Percentiles rank a stretch among this genome's conserved stretches.
Conservation (phyloP, 2,329 filamentous ascomycete genomes). For the Fusarium nygamai region DNA sequence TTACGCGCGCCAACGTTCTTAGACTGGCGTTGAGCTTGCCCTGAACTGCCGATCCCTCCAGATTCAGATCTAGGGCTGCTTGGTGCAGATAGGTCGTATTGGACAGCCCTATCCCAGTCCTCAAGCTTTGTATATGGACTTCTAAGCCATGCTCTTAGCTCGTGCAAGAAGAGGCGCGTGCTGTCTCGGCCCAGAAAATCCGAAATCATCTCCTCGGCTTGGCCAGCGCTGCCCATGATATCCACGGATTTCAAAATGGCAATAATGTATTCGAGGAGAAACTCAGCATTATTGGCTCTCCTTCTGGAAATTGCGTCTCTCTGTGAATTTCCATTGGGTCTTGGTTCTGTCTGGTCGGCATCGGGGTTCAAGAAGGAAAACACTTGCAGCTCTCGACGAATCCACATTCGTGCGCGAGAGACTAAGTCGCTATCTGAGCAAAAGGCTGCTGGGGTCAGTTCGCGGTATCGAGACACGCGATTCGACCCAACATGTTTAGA, state of each 20-base stretch:
- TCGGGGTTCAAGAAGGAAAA: constrained; percentile 74
- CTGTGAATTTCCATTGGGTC: neutral
- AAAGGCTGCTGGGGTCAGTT: constrained; percentile 76
- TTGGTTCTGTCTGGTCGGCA: constrained; percentile 28
- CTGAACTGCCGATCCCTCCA: neutral
- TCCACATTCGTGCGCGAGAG: constrained; percentile 81
- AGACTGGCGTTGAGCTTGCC: neutral
- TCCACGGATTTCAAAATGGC: constrained; percentile 86
- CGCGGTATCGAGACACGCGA: constrained; percentile 77
- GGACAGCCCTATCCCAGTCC: constrained; percentile 83
- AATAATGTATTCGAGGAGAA: constrained; percentile 85
- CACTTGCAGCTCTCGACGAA: constrained; percentile 84
- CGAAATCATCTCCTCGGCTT: constrained; percentile 80
- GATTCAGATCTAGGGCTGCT: neutral
- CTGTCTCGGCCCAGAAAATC: constrained; percentile 82
- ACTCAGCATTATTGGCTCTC: constrained; percentile 78
- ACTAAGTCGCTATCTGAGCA: constrained; percentile 72
- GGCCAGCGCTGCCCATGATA: constrained; percentile 79
- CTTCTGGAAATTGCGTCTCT: constrained; percentile 35
- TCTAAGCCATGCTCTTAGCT: constrained; percentile 82
- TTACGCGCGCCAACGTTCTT: neutral
- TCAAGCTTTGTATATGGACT: constrained; percentile 78
- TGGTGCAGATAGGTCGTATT: constrained; percentile 63
- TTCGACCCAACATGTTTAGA: constrained; percentile 87
- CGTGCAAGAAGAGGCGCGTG: constrained; percentile 82